Percentiles rank a stretch among this genome's conserved stretches.
These are phyloP conservation scores for Saraca asoca DNA, from an alignment of 331 rosid genomes.

Conservation along the genomic window DNA sequence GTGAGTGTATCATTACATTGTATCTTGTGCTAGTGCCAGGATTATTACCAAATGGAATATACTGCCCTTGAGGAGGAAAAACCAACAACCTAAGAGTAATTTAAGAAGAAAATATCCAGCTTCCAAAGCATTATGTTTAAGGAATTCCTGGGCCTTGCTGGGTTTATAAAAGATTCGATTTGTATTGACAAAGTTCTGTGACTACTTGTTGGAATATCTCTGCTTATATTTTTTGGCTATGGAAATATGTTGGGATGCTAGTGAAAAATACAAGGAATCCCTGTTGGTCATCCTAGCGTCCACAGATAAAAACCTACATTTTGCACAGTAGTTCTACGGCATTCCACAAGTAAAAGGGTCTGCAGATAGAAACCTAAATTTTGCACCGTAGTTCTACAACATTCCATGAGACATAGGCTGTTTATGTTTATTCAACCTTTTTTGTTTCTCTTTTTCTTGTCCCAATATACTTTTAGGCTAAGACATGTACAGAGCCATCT, in stretches of 20 bases:
- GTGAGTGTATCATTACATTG: too few relatives aligned
- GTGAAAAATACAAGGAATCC: background rate
- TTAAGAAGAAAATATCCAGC: background rate
- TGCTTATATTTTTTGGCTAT: background rate
- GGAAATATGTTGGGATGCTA: background rate
- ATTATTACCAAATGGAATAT: slow-evolving; percentile 3
- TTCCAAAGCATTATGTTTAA: background rate
- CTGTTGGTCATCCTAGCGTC: too few relatives aligned
- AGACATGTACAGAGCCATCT: background rate
- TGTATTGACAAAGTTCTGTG: background rate
- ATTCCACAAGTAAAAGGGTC: too few relatives aligned
- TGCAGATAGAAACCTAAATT: background rate
- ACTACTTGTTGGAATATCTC: background rate
- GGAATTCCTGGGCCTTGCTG: background rate
- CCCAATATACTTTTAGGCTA: background rate
- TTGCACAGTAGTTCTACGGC: too few relatives aligned
- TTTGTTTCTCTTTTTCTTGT: background rate
- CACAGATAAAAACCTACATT: too few relatives aligned
- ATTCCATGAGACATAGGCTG: background rate
- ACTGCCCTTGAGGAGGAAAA: too few relatives aligned
- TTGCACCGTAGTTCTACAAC: background rate
- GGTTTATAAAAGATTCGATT: background rate
- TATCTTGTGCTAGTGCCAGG: slow-evolving; percentile 21
- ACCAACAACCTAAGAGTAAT: too few relatives aligned
- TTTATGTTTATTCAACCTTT: background rate